Percentiles rank a stretch among this genome's conserved stretches.
Evolutionary conservation across 2,329 filamentous ascomycete species (phyloP).

Genomic region (Waltergamsia citrina): DNA sequence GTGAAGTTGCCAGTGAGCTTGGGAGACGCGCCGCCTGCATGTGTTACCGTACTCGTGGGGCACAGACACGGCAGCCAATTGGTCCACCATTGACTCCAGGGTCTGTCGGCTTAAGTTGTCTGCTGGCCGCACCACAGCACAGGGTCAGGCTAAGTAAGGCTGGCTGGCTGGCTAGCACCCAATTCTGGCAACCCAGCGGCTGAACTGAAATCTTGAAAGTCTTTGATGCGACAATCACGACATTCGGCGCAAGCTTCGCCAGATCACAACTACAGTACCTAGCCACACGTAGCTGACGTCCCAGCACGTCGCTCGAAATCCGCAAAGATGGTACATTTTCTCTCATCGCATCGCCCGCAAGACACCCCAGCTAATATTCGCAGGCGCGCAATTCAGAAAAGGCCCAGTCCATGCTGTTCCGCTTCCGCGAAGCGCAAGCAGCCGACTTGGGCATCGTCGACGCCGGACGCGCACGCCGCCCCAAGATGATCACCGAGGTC

Average conservation of each 20-base stretch:
- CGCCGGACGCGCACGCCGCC: conserved; percentile 78
- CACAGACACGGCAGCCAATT: too few species aligned
- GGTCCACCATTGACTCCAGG: too few species aligned
- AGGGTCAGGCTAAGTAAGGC: not conserved
- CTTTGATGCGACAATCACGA: conserved; percentile 1
- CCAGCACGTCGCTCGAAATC: not conserved
- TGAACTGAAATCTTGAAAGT: not conserved
- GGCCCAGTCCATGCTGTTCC: conserved; percentile 99
- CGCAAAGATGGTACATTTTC: conserved; percentile 3
- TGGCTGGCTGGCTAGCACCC: not conserved
- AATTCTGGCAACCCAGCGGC: not conserved
- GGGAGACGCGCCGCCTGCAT: too few species aligned
- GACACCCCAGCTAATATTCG: not conserved
- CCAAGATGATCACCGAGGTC: conserved; percentile 83
- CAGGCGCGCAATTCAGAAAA: conserved; percentile 97
- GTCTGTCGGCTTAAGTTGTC: too few species aligned
- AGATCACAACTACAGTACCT: too few species aligned
- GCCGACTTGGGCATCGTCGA: conserved; percentile 95
- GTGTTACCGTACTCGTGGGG: too few species aligned
- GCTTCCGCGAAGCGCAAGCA: conserved; percentile 95
- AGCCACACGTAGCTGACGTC: too few species aligned
- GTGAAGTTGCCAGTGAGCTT: too few species aligned
- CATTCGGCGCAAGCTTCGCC: not conserved
- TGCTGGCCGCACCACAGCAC: too few species aligned
- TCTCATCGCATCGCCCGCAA: not conserved